Evolutionary conservation across 768 basidiomycete genomes (phyloP).

Genomic region (Hypholoma sublateritium): DNA sequence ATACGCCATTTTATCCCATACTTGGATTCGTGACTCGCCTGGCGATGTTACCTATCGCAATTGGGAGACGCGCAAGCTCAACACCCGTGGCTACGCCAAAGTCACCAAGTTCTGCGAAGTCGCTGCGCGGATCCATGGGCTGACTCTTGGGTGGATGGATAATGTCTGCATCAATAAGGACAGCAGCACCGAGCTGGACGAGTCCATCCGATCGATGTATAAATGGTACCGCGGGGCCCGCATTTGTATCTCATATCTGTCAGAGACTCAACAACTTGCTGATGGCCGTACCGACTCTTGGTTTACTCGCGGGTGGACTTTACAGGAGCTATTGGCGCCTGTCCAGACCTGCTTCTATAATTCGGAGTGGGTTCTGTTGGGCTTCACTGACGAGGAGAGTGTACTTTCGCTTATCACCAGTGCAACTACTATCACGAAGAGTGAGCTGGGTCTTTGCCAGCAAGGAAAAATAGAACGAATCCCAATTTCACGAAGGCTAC

Average conservation of each 20-base stretch:
- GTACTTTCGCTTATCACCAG: neutral
- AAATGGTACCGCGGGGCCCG: neutral
- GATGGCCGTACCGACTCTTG: neutral
- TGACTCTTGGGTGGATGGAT: constrained; percentile 3
- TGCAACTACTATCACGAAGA: neutral
- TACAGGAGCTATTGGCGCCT: neutral
- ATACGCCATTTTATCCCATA: neutral
- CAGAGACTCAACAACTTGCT: neutral
- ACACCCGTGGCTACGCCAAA: neutral
- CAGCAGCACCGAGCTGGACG: constrained; percentile 1
- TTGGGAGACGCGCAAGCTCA: neutral
- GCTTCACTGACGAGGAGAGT: neutral
- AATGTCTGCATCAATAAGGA: constrained; percentile 7
- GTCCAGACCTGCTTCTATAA: neutral
- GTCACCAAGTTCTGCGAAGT: neutral
- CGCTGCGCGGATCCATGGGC: neutral
- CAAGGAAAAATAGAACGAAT: neutral
- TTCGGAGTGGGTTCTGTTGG: neutral
- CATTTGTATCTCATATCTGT: neutral
- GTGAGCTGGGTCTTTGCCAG: neutral
- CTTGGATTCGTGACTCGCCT: neutral
- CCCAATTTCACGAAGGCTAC: neutral
- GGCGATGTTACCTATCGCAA: neutral
- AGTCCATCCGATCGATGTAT: constrained; percentile 6
- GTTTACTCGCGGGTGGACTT: constrained; percentile 4